Percentiles rank a stretch among this genome's conserved stretches.
These are phyloP conservation scores for Zymoseptoria brevis DNA, from an alignment of 2,329 filamentous ascomycete species.

Conservation along the genomic window DNA sequence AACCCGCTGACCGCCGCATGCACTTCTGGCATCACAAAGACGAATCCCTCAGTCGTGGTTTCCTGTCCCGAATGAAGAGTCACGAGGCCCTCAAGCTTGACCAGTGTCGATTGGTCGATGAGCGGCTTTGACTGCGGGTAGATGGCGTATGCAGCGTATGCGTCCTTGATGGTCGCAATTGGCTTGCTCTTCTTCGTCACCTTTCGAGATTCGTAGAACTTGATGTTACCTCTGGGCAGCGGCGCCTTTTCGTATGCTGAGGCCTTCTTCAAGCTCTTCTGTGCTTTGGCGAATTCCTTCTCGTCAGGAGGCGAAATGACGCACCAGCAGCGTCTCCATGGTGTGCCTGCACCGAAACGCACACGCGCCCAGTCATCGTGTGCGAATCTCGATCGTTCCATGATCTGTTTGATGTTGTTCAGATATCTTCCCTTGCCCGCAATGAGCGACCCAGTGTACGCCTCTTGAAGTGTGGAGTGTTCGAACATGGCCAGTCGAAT, in stretches of 20 bases:
- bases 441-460: slow-evolving; percentile 91
- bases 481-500: slow-evolving; percentile 93
- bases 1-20: slow-evolving; percentile 89
- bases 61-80: slow-evolving; percentile 69
- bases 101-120: slow-evolving; percentile 85
- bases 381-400: slow-evolving; percentile 69
- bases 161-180: slow-evolving; percentile 84
- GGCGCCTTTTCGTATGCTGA: slow-evolving; percentile 73
- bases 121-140: slow-evolving; percentile 91
- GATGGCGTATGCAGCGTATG: slow-evolving; percentile 87
- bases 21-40: slow-evolving; percentile 95
- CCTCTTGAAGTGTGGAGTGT: slow-evolving; percentile 85
- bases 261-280: slow-evolving; percentile 74
- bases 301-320: slow-evolving; percentile 88
- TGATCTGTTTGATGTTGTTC: slow-evolving; percentile 83
- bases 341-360: slow-evolving; percentile 88
- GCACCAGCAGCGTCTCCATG: slow-evolving; percentile 95
- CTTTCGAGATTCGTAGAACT: slow-evolving; percentile 85
- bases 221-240: slow-evolving; percentile 76
- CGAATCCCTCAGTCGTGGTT: slow-evolving; percentile 82
- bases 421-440: slow-evolving; percentile 84
- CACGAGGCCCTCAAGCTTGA: slow-evolving; percentile 89
- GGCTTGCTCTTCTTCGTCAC: slow-evolving; percentile 86
- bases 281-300: slow-evolving; percentile 77
- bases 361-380: slow-evolving; percentile 93